These are phyloP conservation scores for Penicillium oxalicum DNA, from an alignment of 2,329 filamentous ascomycete genomes.

Conservation along the genomic window DNA sequence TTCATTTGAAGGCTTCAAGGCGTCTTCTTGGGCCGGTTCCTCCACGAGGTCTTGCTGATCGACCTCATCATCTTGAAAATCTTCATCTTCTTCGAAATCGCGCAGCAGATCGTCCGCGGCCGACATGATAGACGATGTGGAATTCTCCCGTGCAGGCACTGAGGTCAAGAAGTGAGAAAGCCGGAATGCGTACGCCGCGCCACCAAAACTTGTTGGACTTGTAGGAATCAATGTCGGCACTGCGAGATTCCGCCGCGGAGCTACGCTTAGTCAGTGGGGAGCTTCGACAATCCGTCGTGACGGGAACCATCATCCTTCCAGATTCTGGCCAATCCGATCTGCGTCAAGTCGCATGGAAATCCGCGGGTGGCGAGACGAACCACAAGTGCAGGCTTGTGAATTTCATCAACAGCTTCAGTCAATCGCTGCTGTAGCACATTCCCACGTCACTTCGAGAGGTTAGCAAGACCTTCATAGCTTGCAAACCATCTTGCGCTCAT, in stretches of 20 bases:
- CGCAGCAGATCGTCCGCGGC: constrained; percentile 90
- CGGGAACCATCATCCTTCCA: too few relatives aligned
- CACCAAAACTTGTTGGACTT: constrained; percentile 1
- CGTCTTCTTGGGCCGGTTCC: constrained; percentile 50
- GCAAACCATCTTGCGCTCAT: too few relatives aligned
- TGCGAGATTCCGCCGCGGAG: constrained; percentile 1
- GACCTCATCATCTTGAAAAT: constrained; percentile 52
- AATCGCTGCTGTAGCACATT: constrained; percentile 4
- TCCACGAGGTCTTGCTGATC: constrained; percentile 59
- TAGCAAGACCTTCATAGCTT: too few relatives aligned
- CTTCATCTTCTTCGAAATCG: constrained; percentile 59
- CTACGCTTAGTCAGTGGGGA: constrained; percentile 16
- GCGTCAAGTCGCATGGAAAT: constrained; percentile 1
- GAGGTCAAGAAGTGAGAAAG: neutral
- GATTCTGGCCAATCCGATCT: too few relatives aligned
- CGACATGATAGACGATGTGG: constrained; percentile 57
- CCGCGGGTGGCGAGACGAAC: constrained; percentile 17
- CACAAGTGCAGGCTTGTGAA: constrained; percentile 14
- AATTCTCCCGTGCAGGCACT: too few relatives aligned
- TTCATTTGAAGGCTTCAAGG: constrained; percentile 67
- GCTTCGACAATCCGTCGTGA: neutral
- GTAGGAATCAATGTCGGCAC: constrained; percentile 3
- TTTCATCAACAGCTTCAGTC: constrained; percentile 11
- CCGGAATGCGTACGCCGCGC: constrained; percentile 1
- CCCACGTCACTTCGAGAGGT: constrained; percentile 2